Conservation (phyloP, 2,329 filamentous ascomycete species). For the Alternaria hordeiaustralica region DNA sequence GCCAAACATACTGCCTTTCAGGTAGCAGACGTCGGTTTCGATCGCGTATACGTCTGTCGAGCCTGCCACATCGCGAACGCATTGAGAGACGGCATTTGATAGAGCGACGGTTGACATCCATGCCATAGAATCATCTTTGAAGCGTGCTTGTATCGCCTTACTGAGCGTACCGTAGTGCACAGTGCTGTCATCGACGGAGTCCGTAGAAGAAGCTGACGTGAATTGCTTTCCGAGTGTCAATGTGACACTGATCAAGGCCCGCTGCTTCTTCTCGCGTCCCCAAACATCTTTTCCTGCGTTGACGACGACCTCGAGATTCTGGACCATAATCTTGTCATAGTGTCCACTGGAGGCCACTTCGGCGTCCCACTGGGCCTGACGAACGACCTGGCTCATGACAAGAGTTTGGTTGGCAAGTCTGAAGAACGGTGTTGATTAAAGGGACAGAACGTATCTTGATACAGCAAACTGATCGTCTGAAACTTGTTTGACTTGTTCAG, state of each 20-base stretch:
- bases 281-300: conserved; percentile 70
- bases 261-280: conserved; percentile 69
- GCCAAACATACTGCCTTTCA: conserved; percentile 73
- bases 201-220: conserved; percentile 62
- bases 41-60: conserved; percentile 49
- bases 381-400: conserved; percentile 20
- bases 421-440: not conserved
- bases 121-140: conserved; percentile 41
- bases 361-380: conserved; percentile 28
- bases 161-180: conserved; percentile 76
- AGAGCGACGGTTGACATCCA: conserved; percentile 39
- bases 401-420: not conserved
- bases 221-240: conserved; percentile 66
- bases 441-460: not conserved
- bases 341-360: conserved; percentile 27
- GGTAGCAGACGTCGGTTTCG: conserved; percentile 63
- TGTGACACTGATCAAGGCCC: conserved; percentile 65
- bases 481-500: not conserved
- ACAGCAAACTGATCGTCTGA: not conserved
- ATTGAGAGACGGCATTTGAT: conserved; percentile 17
- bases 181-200: conserved; percentile 71
- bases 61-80: conserved; percentile 30
- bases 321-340: conserved; percentile 62
- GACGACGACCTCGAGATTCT: conserved; percentile 65
- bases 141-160: conserved; percentile 65